phyloP scores from a whole-genome alignment of 1,284 basidiomycete species.

The Thelephora terrestris region DNA sequence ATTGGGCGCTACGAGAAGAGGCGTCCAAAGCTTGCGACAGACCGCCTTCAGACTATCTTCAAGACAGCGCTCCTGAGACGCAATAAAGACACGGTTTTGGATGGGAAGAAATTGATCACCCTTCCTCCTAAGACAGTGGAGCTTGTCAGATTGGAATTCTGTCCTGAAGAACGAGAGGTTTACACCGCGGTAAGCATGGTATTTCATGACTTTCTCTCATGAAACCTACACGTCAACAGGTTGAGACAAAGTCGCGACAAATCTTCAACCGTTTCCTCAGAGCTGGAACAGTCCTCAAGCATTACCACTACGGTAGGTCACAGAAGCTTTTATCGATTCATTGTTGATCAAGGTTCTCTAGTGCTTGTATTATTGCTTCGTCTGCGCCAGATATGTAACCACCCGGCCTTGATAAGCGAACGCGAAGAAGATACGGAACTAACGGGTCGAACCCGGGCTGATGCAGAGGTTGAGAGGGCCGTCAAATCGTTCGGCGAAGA shows the following conservation, averaged over 20 bases:
- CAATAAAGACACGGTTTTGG: conserved; percentile 41
- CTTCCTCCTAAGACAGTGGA: conserved; percentile 44
- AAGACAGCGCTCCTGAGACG: conserved; percentile 39
- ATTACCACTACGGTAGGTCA: conserved; percentile 4
- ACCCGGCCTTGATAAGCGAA: conserved; percentile 44
- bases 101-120: conserved; percentile 50
- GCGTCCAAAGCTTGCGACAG: conserved; percentile 28
- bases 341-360: conserved; percentile 7
- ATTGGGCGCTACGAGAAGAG: conserved; percentile 36
- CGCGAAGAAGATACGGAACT: conserved; percentile 19
- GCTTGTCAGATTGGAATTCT: conserved; percentile 39
- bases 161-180: conserved; percentile 44
- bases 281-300: conserved; percentile 50
- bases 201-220: conserved; percentile 3
- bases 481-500: conserved; percentile 30
- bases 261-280: conserved; percentile 48
- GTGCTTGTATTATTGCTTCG: conserved; percentile 46
- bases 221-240: conserved; percentile 20
- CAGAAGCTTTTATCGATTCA: neutral
- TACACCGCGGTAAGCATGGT: conserved; percentile 33
- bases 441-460: conserved; percentile 13
- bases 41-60: conserved; percentile 42
- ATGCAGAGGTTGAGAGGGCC: conserved; percentile 36
- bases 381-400: conserved; percentile 45
- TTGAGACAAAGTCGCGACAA: conserved; percentile 44